Percentiles rank a stretch among this genome's conserved stretches.
phyloP scores from a whole-genome alignment of 805 yeast species.

The Metschnikowia chrysomelidarum region DNA sequence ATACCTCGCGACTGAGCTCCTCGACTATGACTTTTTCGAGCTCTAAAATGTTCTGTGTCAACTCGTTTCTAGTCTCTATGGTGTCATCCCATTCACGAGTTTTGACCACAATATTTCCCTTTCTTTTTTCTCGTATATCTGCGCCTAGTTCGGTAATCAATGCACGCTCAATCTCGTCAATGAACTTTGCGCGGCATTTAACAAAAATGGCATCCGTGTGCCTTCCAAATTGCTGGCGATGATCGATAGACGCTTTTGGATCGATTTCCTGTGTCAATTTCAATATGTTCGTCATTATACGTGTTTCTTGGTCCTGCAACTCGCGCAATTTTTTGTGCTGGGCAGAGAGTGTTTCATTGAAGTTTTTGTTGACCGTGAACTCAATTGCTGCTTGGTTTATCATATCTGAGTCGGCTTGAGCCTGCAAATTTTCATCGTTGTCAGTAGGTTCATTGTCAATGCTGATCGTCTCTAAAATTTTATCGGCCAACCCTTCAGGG shows the following conservation, averaged over 20 bases:
- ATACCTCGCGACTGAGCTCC: constrained; percentile 45
- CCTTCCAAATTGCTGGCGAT: constrained; percentile 30
- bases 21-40: constrained; percentile 58
- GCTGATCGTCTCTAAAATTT: constrained; percentile 29
- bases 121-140: constrained; percentile 31
- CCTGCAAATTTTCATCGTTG: not conserved
- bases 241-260: constrained; percentile 27
- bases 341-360: constrained; percentile 26
- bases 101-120: constrained; percentile 46
- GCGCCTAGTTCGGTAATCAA: constrained; percentile 5
- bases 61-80: constrained; percentile 49
- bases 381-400: constrained; percentile 1
- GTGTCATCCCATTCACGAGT: constrained; percentile 49
- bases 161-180: constrained; percentile 17
- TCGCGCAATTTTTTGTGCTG: constrained; percentile 34
- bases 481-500: constrained; percentile 40
- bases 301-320: constrained; percentile 26
- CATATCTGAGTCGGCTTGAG: not conserved
- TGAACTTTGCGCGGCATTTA: constrained; percentile 36
- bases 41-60: constrained; percentile 45
- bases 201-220: constrained; percentile 47
- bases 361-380: constrained; percentile 36
- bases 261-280: constrained; percentile 25
- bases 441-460: constrained; percentile 4
- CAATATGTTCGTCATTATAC: constrained; percentile 22